Percentiles rank a stretch among this genome's conserved stretches.
Evolutionary conservation across 2,329 filamentous ascomycete species (phyloP).

Genomic region (Claviceps africana): DNA sequence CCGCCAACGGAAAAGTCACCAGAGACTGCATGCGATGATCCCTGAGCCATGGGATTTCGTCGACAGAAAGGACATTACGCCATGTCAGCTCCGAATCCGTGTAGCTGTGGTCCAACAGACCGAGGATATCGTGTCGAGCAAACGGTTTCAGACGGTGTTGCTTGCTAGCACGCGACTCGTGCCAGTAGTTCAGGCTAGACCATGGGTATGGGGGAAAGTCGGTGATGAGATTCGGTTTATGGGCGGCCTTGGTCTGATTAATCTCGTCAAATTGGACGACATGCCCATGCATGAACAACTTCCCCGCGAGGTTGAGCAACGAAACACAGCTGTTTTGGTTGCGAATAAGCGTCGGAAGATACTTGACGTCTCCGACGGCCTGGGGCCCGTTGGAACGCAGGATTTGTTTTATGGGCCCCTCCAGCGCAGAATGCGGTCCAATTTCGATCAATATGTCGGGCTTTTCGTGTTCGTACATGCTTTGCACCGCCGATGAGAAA

Average conservation of each 20-base stretch:
- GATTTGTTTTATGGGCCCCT: constrained; percentile 37
- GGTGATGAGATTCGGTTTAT: constrained; percentile 18
- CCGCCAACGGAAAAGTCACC: constrained; percentile 40
- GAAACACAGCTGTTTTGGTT: constrained; percentile 34
- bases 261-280: constrained; percentile 29
- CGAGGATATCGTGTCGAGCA: constrained; percentile 32
- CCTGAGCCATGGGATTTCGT: constrained; percentile 41
- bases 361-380: constrained; percentile 25
- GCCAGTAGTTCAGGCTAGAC: constrained; percentile 33
- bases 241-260: constrained; percentile 22
- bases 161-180: constrained; percentile 29
- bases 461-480: constrained; percentile 16
- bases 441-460: constrained; percentile 26
- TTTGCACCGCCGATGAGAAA: constrained; percentile 23
- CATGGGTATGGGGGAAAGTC: constrained; percentile 35
- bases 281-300: constrained; percentile 31
- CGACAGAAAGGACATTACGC: constrained; percentile 32
- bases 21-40: constrained; percentile 45
- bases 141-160: constrained; percentile 27
- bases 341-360: constrained; percentile 33
- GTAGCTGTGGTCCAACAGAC: constrained; percentile 28
- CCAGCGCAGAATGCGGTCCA: constrained; percentile 34
- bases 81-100: constrained; percentile 32
- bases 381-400: constrained; percentile 29
- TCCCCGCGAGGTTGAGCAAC: constrained; percentile 28